phyloP scores from a whole-genome alignment of 2,329 filamentous ascomycete species.

The Hawksworthiomyces lignivorus region DNA sequence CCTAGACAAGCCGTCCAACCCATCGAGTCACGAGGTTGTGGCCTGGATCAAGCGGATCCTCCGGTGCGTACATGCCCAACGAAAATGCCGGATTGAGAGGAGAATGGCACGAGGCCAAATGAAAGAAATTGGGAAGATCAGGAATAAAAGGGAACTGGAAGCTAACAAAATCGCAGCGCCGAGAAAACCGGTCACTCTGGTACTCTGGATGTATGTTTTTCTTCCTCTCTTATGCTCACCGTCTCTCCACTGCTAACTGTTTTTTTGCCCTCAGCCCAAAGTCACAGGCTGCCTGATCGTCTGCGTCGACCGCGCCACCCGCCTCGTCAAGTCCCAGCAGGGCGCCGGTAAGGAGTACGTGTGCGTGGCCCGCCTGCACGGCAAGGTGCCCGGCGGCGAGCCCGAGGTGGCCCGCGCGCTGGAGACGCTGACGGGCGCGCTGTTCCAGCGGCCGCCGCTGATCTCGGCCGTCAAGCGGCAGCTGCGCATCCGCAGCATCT shows the following conservation, averaged over 20 bases:
- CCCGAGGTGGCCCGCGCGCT: conserved; percentile 87
- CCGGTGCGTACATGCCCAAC: conserved; percentile 59
- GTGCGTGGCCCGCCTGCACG: conserved; percentile 88
- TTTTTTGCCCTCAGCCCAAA: conserved; percentile 50
- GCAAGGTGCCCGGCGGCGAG: conserved; percentile 89
- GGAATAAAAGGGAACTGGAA: background rate
- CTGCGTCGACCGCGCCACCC: conserved; percentile 84
- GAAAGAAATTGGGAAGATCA: no score
- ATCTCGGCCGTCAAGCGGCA: conserved; percentile 99
- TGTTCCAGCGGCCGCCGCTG: conserved; percentile 93
- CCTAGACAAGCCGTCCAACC: conserved; percentile 95
- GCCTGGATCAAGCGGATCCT: conserved; percentile 99
- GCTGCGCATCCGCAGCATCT: conserved; percentile 94
- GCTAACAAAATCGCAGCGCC: conserved; percentile 42
- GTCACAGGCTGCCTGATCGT: conserved; percentile 53
- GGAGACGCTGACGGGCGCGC: conserved; percentile 90
- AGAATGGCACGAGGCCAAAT: no score
- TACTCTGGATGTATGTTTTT: conserved; percentile 61
- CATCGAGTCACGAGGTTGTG: conserved; percentile 96
- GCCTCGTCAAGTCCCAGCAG: conserved; percentile 97
- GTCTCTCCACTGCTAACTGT: background rate
- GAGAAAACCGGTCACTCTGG: conserved; percentile 98
- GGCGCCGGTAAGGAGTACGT: conserved; percentile 99
- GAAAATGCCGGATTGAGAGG: no score
- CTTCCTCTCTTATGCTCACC: no score